A percentile compares a stretch with the other conserved stretches of the same genome.
Conservation (phyloP, 1,284 basidiomycete species). For the Malassezia nana region DNA sequence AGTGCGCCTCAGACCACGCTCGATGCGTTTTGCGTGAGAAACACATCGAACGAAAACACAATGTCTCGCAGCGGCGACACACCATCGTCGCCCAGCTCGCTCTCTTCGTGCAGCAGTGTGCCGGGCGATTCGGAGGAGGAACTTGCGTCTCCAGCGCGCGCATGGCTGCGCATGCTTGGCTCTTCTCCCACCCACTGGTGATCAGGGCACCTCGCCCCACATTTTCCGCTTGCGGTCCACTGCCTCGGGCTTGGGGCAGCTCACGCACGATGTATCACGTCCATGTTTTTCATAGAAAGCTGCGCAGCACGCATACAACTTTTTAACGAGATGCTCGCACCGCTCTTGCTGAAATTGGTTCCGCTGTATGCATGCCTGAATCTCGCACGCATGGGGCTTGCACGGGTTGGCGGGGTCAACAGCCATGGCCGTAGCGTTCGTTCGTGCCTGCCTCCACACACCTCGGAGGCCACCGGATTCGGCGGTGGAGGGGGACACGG, state of each 20-base stretch:
- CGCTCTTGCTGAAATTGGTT: conserved; percentile 34
- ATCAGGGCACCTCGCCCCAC: background rate
- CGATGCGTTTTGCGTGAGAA: background rate
- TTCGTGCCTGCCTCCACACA: no score
- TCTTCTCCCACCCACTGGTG: conserved; percentile 12
- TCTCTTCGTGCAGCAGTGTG: conserved; percentile 3
- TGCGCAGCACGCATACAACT: conserved; percentile 41
- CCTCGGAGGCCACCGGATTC: conserved; percentile 1
- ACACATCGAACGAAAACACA: background rate
- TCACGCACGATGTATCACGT: conserved; percentile 26
- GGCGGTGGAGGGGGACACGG: conserved; percentile 5
- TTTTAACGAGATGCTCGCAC: conserved; percentile 36
- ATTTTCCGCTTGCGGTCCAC: conserved; percentile 1
- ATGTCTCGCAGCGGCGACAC: background rate
- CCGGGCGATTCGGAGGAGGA: conserved; percentile 12
- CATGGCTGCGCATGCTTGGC: conserved; percentile 7
- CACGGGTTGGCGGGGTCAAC: conserved; percentile 26
- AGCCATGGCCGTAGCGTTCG: background rate
- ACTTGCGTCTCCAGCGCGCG: conserved; percentile 1
- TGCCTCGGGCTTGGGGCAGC: conserved; percentile 30
- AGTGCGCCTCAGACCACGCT: conserved; percentile 1
- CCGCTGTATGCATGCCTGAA: conserved; percentile 40
- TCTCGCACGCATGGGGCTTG: conserved; percentile 38
- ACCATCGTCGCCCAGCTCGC: conserved; percentile 1
- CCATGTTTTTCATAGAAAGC: conserved; percentile 35